phyloP scores from a whole-genome alignment of 2,329 filamentous ascomycete genomes.

The Diaporthe sp. region DNA sequence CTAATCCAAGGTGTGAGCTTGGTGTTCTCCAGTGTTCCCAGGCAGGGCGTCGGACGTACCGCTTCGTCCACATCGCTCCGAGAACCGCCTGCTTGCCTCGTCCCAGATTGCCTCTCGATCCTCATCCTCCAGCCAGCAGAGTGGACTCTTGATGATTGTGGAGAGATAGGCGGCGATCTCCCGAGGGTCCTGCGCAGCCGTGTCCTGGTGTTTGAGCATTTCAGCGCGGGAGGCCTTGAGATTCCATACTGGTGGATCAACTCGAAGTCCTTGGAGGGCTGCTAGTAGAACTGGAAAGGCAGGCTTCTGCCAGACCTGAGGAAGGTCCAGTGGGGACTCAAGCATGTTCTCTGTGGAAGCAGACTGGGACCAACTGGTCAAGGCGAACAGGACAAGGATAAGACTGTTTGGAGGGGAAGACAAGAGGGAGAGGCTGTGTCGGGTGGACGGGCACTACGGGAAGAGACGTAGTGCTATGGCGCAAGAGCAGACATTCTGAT shows the following conservation, averaged over 20 bases:
- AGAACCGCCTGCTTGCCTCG: constrained; percentile 82
- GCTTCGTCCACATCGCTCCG: constrained; percentile 86
- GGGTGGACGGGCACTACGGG: constrained; percentile 35
- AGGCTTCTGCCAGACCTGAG: constrained; percentile 86
- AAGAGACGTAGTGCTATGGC: constrained; percentile 26
- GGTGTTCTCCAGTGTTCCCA: background rate
- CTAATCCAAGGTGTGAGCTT: constrained; percentile 47
- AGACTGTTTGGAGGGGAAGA: background rate
- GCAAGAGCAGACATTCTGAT: constrained; percentile 32
- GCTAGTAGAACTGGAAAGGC: constrained; percentile 73
- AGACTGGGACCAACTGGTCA: background rate
- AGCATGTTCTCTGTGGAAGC: constrained; percentile 45
- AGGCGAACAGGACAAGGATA: background rate
- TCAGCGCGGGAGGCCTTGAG: constrained; percentile 57
- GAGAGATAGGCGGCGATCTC: constrained; percentile 77
- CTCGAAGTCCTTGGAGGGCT: constrained; percentile 75
- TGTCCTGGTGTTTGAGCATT: constrained; percentile 58
- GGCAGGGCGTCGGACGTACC: constrained; percentile 57
- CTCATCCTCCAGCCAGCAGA: constrained; percentile 80
- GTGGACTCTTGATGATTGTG: constrained; percentile 75
- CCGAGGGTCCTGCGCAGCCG: constrained; percentile 59
- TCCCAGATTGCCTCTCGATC: constrained; percentile 81
- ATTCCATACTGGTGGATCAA: constrained; percentile 79
- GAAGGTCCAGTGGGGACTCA: constrained; percentile 71
- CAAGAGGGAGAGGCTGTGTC: background rate